These are phyloP conservation scores for Aureobasidium sp. DNA, from an alignment of 2,329 filamentous ascomycete species.

Conservation along the genomic window DNA sequence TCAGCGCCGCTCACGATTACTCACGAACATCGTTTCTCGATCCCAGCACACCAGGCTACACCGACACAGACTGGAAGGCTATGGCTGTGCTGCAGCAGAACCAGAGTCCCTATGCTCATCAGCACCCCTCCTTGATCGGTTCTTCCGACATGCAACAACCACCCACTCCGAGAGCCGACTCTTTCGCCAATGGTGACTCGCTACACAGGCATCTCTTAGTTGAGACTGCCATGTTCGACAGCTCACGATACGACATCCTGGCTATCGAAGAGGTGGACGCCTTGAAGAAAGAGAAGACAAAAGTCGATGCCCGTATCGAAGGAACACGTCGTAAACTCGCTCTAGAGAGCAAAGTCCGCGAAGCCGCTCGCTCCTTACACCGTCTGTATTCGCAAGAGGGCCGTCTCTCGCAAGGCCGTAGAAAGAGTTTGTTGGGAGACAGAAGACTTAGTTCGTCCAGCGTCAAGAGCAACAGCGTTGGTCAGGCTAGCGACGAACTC, in stretches of 20 bases:
- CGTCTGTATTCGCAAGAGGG: conserved; percentile 65
- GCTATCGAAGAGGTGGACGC: conserved; percentile 87
- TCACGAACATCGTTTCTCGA: conserved; percentile 7
- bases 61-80: conserved; percentile 12
- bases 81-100: conserved; percentile 5
- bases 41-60: conserved; percentile 13
- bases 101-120: neutral
- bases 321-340: conserved; percentile 74
- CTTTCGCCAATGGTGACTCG: conserved; percentile 37
- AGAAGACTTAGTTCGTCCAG: conserved; percentile 33
- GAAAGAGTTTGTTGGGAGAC: conserved; percentile 39
- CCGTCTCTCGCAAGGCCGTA: conserved; percentile 41
- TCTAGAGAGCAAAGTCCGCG: conserved; percentile 87
- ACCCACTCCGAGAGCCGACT: conserved; percentile 5
- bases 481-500: conserved; percentile 66
- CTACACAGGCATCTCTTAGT: conserved; percentile 86
- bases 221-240: conserved; percentile 87
- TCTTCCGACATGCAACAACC: neutral
- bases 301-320: conserved; percentile 69
- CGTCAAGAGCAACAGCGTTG: conserved; percentile 27
- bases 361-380: conserved; percentile 82
- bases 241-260: conserved; percentile 74
- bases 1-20: conserved; percentile 1
- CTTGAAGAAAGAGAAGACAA: conserved; percentile 77
- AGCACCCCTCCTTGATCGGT: conserved; percentile 1